Evolutionary conservation across 352 stramenopile species (phyloP).

Genomic region (Lagenidium sp.): DNA sequence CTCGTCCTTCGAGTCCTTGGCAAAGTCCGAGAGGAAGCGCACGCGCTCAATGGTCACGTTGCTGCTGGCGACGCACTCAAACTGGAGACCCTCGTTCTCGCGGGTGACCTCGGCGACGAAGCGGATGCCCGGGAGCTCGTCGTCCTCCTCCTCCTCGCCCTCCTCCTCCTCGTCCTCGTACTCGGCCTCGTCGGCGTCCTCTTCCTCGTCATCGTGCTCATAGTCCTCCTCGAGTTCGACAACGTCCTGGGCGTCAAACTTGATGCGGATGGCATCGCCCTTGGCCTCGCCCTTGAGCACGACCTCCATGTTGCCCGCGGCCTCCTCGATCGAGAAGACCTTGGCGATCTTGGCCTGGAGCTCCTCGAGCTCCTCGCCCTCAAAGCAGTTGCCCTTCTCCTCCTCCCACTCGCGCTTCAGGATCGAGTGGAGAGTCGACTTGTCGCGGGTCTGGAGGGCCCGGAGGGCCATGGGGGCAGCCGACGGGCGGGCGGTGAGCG

Average conservation of each 20-base stretch:
- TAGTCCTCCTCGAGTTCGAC: conserved; percentile 64
- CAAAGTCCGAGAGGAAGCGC: conserved; percentile 51
- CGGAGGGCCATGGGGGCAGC: conserved; percentile 8
- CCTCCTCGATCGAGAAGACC: conserved; percentile 57
- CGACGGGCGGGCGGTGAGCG: conserved; percentile 5
- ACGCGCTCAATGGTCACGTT: conserved; percentile 75
- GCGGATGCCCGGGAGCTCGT: conserved; percentile 67
- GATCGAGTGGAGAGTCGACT: conserved; percentile 34
- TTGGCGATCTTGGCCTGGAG: conserved; percentile 59
- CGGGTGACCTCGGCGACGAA: conserved; percentile 67
- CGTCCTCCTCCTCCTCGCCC: conserved; percentile 48
- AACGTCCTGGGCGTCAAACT: conserved; percentile 72
- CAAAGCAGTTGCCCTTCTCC: conserved; percentile 82
- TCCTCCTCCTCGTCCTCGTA: conserved; percentile 26
- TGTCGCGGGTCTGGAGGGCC: conserved; percentile 41
- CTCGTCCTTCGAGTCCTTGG: conserved; percentile 46
- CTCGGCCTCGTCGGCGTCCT: conserved; percentile 27
- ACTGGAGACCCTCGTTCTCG: conserved; percentile 68
- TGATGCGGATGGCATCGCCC: conserved; percentile 54
- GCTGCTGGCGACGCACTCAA: conserved; percentile 74
- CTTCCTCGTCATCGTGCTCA: conserved; percentile 31
- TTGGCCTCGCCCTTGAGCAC: conserved; percentile 42
- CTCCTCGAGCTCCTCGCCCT: conserved; percentile 56
- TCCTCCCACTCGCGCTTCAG: conserved; percentile 66
- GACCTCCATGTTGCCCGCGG: conserved; percentile 52